These are phyloP conservation scores for Diplodia sapinea DNA, from an alignment of 2,329 filamentous ascomycete species.

Conservation along the genomic window DNA sequence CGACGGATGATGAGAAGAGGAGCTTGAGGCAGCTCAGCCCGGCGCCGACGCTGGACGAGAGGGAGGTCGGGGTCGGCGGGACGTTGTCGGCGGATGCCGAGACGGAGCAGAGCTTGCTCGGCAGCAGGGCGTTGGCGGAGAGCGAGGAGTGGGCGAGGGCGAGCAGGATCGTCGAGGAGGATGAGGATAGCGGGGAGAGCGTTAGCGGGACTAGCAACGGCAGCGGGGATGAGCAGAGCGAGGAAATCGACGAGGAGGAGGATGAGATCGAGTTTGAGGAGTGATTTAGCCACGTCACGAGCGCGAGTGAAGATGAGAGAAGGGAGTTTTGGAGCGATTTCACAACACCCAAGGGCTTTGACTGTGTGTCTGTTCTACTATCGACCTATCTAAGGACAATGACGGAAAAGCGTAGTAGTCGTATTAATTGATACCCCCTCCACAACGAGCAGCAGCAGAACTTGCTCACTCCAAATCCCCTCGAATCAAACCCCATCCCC, in stretches of 20 bases:
- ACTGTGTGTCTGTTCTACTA: too few relatives aligned
- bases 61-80: constrained; percentile 30
- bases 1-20: constrained; percentile 35
- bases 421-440: too few relatives aligned
- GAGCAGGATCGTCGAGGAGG: constrained; percentile 43
- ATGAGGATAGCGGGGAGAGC: constrained; percentile 36
- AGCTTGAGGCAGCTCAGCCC: constrained; percentile 42
- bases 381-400: too few relatives aligned
- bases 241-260: constrained; percentile 47
- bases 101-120: constrained; percentile 23
- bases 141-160: constrained; percentile 47
- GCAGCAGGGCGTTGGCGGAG: constrained; percentile 38
- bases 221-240: constrained; percentile 35
- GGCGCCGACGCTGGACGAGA: constrained; percentile 40
- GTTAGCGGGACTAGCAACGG: constrained; percentile 4
- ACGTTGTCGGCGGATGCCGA: constrained; percentile 6
- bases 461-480: too few relatives aligned
- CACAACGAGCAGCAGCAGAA: too few relatives aligned
- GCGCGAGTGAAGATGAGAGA: too few relatives aligned
- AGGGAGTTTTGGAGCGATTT: too few relatives aligned
- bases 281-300: background rate
- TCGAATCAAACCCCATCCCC: too few relatives aligned
- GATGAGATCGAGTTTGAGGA: constrained; percentile 34
- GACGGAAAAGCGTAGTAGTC: too few relatives aligned
- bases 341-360: too few relatives aligned